phyloP scores from a whole-genome alignment of 2,329 filamentous ascomycete species.

The Cordyceps cicadae region DNA sequence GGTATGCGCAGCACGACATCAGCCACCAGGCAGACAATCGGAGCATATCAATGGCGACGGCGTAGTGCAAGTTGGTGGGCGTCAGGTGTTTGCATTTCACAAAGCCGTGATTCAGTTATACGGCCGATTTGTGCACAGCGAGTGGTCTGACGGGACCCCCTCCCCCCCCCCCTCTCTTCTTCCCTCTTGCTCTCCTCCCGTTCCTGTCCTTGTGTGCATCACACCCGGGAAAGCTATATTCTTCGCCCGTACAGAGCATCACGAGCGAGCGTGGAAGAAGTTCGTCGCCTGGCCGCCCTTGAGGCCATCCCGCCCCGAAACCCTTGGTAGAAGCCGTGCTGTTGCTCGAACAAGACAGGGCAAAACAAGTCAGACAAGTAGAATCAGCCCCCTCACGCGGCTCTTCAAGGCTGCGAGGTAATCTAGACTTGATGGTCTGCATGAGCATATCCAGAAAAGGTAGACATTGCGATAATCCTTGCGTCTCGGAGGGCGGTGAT shows the following conservation, averaged over 20 bases:
- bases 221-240: background rate
- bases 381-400: no score
- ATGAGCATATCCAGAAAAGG: background rate
- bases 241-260: background rate
- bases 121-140: constrained; percentile 5
- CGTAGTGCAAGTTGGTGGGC: background rate
- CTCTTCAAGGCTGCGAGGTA: background rate
- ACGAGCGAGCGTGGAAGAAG: background rate
- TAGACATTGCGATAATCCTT: background rate
- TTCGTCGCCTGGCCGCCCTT: background rate
- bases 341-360: background rate
- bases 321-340: background rate
- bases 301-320: background rate
- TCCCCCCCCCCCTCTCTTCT: no score
- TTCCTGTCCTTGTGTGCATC: background rate
- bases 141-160: background rate
- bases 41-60: background rate
- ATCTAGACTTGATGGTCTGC: background rate
- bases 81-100: constrained; percentile 3
- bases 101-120: constrained; percentile 6
- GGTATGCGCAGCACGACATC: background rate
- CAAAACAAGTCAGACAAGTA: background rate
- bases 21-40: background rate
- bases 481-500: background rate
- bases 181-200: no score